A percentile compares a stretch with the other conserved stretches of the same genome.
These are phyloP conservation scores for Peniophora sp. DNA, from an alignment of 1,284 basidiomycete genomes.

Conservation along the genomic window DNA sequence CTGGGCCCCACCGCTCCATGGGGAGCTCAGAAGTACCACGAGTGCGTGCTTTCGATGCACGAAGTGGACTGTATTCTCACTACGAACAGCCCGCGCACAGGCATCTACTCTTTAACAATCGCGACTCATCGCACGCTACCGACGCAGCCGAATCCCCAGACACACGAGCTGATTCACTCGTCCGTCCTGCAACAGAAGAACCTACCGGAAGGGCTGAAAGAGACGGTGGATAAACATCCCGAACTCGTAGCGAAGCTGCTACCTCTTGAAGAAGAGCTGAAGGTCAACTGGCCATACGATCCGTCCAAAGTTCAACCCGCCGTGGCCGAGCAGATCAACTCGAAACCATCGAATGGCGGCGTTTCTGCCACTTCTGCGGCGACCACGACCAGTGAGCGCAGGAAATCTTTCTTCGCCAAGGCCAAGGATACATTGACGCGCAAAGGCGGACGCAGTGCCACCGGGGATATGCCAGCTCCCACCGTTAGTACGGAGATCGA, in stretches of 20 bases:
- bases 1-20: slow-evolving; percentile 46
- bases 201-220: slow-evolving; percentile 26
- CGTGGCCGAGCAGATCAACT: background rate
- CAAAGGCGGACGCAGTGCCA: no score
- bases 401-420: no score
- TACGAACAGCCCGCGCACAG: slow-evolving; percentile 2
- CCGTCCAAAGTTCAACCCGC: slow-evolving; percentile 2
- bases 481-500: no score
- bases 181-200: slow-evolving; percentile 44
- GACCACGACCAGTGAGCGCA: no score
- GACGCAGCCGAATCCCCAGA: slow-evolving; percentile 31
- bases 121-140: slow-evolving; percentile 35
- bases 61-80: background rate
- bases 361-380: no score
- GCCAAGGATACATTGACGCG: no score
- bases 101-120: slow-evolving; percentile 5
- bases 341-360: no score
- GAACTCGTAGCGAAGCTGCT: slow-evolving; percentile 34
- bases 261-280: slow-evolving; percentile 46
- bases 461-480: no score
- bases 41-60: slow-evolving; percentile 31
- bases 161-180: slow-evolving; percentile 53
- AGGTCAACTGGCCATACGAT: slow-evolving; percentile 34
- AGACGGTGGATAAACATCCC: slow-evolving; percentile 32
- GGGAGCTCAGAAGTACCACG: slow-evolving; percentile 52